A percentile compares a stretch with the other conserved stretches of the same genome.
phyloP scores from a whole-genome alignment of 768 basidiomycete genomes.

The Leccinum imitatum region DNA sequence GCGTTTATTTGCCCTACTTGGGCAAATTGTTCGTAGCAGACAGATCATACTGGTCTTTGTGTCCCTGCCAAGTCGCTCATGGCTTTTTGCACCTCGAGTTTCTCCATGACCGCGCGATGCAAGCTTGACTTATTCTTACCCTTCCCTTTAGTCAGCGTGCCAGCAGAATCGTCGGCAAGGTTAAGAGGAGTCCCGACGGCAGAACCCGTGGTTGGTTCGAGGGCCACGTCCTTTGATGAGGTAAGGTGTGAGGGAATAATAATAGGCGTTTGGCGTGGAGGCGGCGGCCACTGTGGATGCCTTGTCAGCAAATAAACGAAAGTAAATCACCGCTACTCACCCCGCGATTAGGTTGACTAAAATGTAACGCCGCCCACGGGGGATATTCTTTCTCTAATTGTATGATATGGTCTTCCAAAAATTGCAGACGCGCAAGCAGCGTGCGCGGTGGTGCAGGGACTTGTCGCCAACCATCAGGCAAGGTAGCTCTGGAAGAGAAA shows the following conservation, averaged over 20 bases:
- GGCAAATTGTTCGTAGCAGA: background rate
- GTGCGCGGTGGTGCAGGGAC: slow-evolving; percentile 71
- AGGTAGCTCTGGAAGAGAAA: background rate
- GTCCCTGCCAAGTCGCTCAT: slow-evolving; percentile 47
- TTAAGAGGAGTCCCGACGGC: slow-evolving; percentile 10
- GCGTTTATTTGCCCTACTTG: background rate
- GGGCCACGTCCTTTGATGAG: slow-evolving; percentile 29
- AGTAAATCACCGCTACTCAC: slow-evolving; percentile 44
- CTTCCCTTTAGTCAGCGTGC: slow-evolving; percentile 28
- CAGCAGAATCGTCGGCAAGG: slow-evolving; percentile 11
- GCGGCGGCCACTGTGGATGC: slow-evolving; percentile 71
- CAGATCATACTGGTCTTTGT: slow-evolving; percentile 17
- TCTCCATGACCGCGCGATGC: slow-evolving; percentile 73
- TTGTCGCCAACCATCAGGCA: slow-evolving; percentile 30
- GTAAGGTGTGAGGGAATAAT: slow-evolving; percentile 71
- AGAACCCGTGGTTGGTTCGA: slow-evolving; percentile 12
- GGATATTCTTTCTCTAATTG: slow-evolving; percentile 80
- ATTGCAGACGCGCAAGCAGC: slow-evolving; percentile 62
- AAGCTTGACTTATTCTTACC: slow-evolving; percentile 58
- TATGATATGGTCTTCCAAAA: slow-evolving; percentile 75
- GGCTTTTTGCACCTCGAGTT: slow-evolving; percentile 71
- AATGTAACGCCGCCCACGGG: slow-evolving; percentile 86
- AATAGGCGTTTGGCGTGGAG: slow-evolving; percentile 73
- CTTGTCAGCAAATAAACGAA: background rate
- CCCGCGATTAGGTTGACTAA: slow-evolving; percentile 79